Conservation (phyloP, 768 basidiomycete species). For the Tubosaeta sp. region DNA sequence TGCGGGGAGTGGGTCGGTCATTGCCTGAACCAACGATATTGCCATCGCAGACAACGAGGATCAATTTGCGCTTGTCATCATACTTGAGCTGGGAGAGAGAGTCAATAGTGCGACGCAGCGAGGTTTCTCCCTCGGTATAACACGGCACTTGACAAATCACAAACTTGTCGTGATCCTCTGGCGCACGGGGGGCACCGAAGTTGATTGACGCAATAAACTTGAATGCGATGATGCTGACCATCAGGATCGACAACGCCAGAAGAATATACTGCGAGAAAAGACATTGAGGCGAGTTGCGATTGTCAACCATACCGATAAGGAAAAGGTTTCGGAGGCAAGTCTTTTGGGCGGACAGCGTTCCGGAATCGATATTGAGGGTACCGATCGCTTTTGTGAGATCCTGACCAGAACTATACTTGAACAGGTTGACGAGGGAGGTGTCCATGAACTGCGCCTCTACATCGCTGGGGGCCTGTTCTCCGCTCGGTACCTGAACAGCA, state of each 20-base stretch:
- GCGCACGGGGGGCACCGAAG: conserved; percentile 73
- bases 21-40: conserved; percentile 98
- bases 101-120: conserved; percentile 85
- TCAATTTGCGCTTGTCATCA: conserved; percentile 95
- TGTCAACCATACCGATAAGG: conserved; percentile 88
- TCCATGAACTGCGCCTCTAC: conserved; percentile 68
- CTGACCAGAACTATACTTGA: conserved; percentile 66
- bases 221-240: conserved; percentile 95
- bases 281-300: conserved; percentile 87
- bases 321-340: conserved; percentile 92
- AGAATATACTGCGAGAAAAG: conserved; percentile 89
- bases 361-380: conserved; percentile 52
- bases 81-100: conserved; percentile 93
- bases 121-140: conserved; percentile 93
- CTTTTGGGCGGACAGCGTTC: conserved; percentile 66
- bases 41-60: conserved; percentile 93
- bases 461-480: conserved; percentile 39
- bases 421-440: conserved; percentile 61
- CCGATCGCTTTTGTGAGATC: conserved; percentile 81
- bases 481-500: conserved; percentile 44
- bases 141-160: conserved; percentile 98
- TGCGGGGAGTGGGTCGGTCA: conserved; percentile 92
- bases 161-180: conserved; percentile 95
- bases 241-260: conserved; percentile 81
- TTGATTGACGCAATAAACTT: conserved; percentile 92